Evolutionary conservation across 768 basidiomycete species (phyloP), one percentile per base, ranked within the genome.

Genomic region (Lentinula aciculospora): DNA sequence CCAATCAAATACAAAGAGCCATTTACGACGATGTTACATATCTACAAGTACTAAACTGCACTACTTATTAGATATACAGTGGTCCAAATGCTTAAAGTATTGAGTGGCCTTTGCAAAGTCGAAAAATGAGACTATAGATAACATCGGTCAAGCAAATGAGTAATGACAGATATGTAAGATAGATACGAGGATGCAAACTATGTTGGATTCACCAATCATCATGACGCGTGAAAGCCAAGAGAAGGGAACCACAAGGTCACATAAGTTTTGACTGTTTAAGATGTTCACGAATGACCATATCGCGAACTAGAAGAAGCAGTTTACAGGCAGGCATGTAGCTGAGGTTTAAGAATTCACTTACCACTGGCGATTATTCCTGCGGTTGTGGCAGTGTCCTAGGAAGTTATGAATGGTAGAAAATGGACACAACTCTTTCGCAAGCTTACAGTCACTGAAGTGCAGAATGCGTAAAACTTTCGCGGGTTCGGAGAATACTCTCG

Each of bases 241-340:
- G 51, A 36, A 34, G 8, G n/a, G 25, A 25, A 39, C 23, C 7
- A 23, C 19, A n/a, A 48, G 21, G 13, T 77, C 72, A 88, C 64
- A 88, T 71, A 37, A 90, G 76, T 65, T 82, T 87, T 7, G 85
- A 86, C 63, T 86, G 85, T 61, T 84, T 86, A 27, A 90, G 76
- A 64, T 90, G 86, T 63, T 89, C 84, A 45, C 89, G 83, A 36
- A 89, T 82, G 49, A 91, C 88, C 87, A 89, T 90, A 65, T 91
- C 89, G 37, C 88, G 80, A 50, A 91, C 89, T 89, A 47, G 27
- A 2, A 23, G 9, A n/a, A 34, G 19, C 25, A 31, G 19, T 23
- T 15, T 6, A 31, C 3, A 40, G 27, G 54, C 40, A 34, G 42
- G 44, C 40, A 32, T 25, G 21, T 25, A 53, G 25, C 37, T 40